Conservation (phyloP, 2,329 filamentous ascomycete genomes). For the Exophiala bonariae region DNA sequence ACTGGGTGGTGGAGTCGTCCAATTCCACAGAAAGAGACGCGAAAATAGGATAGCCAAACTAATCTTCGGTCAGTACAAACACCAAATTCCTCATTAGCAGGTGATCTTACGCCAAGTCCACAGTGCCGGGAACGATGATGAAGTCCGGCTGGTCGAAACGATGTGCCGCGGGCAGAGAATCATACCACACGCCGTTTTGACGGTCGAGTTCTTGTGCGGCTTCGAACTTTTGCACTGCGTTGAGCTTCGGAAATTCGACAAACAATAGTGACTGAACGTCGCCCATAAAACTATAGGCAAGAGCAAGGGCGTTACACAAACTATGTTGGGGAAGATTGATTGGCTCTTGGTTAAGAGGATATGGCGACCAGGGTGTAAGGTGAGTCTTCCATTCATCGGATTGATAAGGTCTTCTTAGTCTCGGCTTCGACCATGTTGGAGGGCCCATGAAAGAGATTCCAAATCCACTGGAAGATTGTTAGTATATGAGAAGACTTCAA, state of each 20-base stretch:
- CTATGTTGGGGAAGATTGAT: constrained; percentile 7
- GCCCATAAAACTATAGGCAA: constrained; percentile 6
- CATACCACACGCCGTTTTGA: constrained; percentile 9
- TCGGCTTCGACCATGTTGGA: constrained; percentile 5
- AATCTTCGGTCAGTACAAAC: neutral
- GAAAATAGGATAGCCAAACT: constrained; percentile 10
- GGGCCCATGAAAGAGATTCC: constrained; percentile 4
- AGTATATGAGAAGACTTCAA: neutral
- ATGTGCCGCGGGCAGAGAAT: constrained; percentile 1
- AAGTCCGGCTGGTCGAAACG: constrained; percentile 6
- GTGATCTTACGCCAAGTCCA: constrained; percentile 10
- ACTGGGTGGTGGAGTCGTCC: constrained; percentile 3
- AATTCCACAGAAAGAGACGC: constrained; percentile 13
- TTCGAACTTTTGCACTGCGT: constrained; percentile 1
- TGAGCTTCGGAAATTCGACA: constrained; percentile 8
- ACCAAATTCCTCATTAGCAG: neutral
- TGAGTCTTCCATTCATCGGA: constrained; percentile 1
- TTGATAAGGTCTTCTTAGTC: constrained; percentile 8
- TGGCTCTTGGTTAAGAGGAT: constrained; percentile 10
- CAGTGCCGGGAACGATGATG: constrained; percentile 2
- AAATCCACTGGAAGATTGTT: constrained; percentile 6
- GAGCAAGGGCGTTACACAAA: constrained; percentile 11
- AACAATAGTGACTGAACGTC: constrained; percentile 9
- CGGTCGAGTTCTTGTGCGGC: constrained; percentile 7
- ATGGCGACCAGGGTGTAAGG: constrained; percentile 12